These are phyloP conservation scores for Candida sphagnicola DNA, from an alignment of 805 yeast species.

Conservation along the genomic window DNA sequence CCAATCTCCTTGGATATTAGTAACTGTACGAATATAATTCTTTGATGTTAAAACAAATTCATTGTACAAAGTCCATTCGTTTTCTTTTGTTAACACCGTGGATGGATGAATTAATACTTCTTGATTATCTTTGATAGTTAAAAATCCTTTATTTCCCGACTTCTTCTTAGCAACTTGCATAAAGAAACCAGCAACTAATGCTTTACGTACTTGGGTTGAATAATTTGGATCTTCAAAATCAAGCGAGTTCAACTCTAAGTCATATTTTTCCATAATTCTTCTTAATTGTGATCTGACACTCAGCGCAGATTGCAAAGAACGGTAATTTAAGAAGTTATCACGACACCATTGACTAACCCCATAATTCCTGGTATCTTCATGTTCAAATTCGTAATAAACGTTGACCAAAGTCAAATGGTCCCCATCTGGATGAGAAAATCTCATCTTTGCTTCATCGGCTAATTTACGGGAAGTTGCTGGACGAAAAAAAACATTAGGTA, in stretches of 20 bases:
- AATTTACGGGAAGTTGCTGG: constrained; percentile 83
- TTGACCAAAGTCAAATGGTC: constrained; percentile 90
- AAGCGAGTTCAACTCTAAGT: constrained; percentile 67
- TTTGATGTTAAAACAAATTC: constrained; percentile 93
- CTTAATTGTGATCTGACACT: constrained; percentile 81
- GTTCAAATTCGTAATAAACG: constrained; percentile 78
- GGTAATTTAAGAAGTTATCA: constrained; percentile 77
- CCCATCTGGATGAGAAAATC: constrained; percentile 90
- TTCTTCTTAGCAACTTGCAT: constrained; percentile 97
- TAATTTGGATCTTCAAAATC: constrained; percentile 57
- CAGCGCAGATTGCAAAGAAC: constrained; percentile 83
- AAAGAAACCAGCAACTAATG: constrained; percentile 88
- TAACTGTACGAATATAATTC: constrained; percentile 92
- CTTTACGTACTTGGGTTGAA: constrained; percentile 77
- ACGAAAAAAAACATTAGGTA: constrained; percentile 91
- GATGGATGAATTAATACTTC: constrained; percentile 94
- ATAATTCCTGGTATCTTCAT: constrained; percentile 64
- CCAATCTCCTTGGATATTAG: constrained; percentile 90
- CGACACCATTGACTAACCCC: constrained; percentile 86
- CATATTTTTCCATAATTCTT: constrained; percentile 78
- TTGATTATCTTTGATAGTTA: constrained; percentile 93
- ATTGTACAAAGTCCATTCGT: constrained; percentile 92
- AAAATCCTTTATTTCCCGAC: constrained; percentile 74
- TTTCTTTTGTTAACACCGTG: constrained; percentile 81
- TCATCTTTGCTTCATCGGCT: constrained; percentile 86